Evolutionary conservation across 2,329 filamentous ascomycete species (phyloP).

Genomic region (Trichoderma sp.): DNA sequence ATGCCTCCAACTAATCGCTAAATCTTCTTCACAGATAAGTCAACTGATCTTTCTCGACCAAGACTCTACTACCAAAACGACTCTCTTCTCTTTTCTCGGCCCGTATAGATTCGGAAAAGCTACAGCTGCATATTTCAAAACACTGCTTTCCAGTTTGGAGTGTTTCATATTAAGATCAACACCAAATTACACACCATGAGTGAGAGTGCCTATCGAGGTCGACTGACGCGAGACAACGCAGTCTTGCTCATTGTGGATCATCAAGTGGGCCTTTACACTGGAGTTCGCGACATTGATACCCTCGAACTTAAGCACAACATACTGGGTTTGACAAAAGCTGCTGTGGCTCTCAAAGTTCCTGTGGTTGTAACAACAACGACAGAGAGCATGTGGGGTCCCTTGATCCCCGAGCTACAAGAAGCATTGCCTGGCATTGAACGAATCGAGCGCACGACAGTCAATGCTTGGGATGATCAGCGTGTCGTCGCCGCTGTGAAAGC

Average conservation of each 20-base stretch:
- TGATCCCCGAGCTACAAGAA: background rate
- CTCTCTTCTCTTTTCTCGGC: no score
- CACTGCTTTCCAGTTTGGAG: no score
- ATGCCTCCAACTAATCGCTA: no score
- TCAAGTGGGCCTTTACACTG: background rate
- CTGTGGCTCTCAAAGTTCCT: background rate
- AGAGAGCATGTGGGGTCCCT: background rate
- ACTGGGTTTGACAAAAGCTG: background rate
- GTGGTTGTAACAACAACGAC: background rate
- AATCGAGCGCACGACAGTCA: slow-evolving; percentile 15
- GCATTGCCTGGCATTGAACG: background rate
- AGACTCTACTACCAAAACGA: no score
- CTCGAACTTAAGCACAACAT: slow-evolving; percentile 7
- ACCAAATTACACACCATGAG: background rate
- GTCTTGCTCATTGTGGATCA: slow-evolving; percentile 1
- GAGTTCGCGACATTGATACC: slow-evolving; percentile 6
- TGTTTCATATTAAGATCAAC: no score
- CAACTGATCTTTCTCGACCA: no score
- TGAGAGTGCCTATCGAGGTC: background rate
- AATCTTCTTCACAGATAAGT: no score
- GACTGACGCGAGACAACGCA: slow-evolving; percentile 4
- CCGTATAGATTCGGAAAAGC: no score
- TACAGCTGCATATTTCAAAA: no score
- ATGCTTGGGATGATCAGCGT: slow-evolving; percentile 6
- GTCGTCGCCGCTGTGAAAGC: background rate